Evolutionary conservation across 2,329 filamentous ascomycete genomes (phyloP), one percentile per base, ranked within the genome.

Genomic region (Pseudocercospora macadamiae): DNA sequence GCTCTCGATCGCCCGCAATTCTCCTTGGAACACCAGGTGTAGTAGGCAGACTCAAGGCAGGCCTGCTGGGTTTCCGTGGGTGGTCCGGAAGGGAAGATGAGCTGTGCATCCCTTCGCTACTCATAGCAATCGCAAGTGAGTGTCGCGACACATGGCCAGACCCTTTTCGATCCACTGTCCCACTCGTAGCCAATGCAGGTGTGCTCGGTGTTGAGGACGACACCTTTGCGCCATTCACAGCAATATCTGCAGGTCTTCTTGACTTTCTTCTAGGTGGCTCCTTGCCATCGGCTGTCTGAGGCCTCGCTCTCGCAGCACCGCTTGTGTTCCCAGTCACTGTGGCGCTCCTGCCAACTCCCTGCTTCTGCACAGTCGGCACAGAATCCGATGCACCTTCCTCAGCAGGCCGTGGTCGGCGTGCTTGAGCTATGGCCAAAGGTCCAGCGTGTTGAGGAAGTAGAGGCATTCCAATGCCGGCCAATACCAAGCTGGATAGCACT

Each of bases 391-490:
- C 83, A 42, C 82, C 81, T 67, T 88, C 83, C 64, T 84, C 82
- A 7, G 82, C 76, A 4, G 83, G 83, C 63, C 89, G 83, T 16
- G 89, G 89, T 73, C 90, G 91, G 61, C 90, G 83, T 45, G 90
- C 89, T 76, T 95, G 90, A 16, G 90, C 89, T 68, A 95, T 86
- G 45, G 90, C 91, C 55, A 95, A 80, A 14, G 90, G 90, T 1
- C 90, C 90, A 28, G 89, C 90, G 83, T 89, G 90, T 71, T 82
- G 83, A n/a, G 90, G 88, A 16, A 95, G 81, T 64, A 89, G 82
- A 10, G 90, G 91, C 30, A 90, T 81, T 10, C 87, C 91, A 53
- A 93, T 80, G 68, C 88, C 89, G 53, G 89, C 90, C 54, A 93
- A 80, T 34, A 93, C 87, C 69, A 95, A 86, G 75, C 90, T 93